Percentiles rank a stretch among this genome's conserved stretches.
These are phyloP conservation scores for Apophysomyces variabilis DNA, from an alignment of 371 early-diverging fungal species.

Conservation along the genomic window DNA sequence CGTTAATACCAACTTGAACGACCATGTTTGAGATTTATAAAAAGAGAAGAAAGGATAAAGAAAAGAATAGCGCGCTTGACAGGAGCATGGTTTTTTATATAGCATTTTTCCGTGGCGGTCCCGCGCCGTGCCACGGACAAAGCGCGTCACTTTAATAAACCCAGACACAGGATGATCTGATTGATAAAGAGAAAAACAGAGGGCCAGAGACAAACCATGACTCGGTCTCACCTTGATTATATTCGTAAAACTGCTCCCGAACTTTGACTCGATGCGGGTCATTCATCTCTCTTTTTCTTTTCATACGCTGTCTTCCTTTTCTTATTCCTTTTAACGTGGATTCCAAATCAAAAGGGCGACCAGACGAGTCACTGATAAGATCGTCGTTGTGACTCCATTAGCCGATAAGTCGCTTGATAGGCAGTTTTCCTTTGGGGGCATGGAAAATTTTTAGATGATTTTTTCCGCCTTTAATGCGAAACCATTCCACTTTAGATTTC, in stretches of 20 bases:
- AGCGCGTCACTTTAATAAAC: constrained; percentile 5
- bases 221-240: too few relatives aligned
- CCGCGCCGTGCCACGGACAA: constrained; percentile 10
- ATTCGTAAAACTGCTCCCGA: neutral
- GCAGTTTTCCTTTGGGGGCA: neutral
- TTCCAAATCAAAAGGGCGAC: too few relatives aligned
- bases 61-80: constrained; percentile 7
- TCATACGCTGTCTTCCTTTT: neutral
- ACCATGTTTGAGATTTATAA: constrained; percentile 34
- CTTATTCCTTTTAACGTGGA: neutral
- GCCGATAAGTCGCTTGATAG: constrained; percentile 8
- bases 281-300: neutral
- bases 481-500: too few relatives aligned
- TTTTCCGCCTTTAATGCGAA: neutral
- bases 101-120: constrained; percentile 14
- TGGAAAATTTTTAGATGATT: neutral
- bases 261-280: neutral
- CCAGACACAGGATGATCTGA: constrained; percentile 13
- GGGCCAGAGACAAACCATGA: neutral
- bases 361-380: constrained; percentile 6
- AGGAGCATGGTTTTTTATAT: constrained; percentile 19
- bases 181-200: constrained; percentile 13
- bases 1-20: constrained; percentile 92
- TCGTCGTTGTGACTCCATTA: constrained; percentile 10
- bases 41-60: constrained; percentile 20